Percentiles rank a stretch among this genome's conserved stretches.
These are phyloP conservation scores for Hyphopichia buzzinii DNA, from an alignment of 1,139 yeast genomes.

Conservation along the genomic window DNA sequence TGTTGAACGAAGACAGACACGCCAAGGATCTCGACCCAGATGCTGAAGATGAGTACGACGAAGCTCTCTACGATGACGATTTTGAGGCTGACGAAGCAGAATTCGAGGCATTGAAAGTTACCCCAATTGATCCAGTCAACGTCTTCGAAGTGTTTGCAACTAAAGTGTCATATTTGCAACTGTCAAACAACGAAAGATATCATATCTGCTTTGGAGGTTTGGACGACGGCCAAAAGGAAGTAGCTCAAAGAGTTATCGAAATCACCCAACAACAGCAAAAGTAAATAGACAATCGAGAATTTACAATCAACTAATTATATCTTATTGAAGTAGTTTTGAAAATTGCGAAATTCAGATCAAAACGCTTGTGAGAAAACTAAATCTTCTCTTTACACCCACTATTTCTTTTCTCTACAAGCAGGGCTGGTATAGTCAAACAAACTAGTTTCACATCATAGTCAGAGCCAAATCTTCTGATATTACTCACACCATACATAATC, in stretches of 20 bases:
- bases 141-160: slow-evolving; percentile 45
- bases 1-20: slow-evolving; percentile 36
- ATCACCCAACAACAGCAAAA: slow-evolving; percentile 17
- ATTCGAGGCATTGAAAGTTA: slow-evolving; percentile 51
- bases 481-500: not conserved
- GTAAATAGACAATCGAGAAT: too few species aligned
- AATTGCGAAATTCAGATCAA: too few species aligned
- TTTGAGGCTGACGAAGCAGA: slow-evolving; percentile 52
- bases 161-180: slow-evolving; percentile 28
- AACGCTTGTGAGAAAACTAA: too few species aligned
- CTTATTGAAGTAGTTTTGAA: too few species aligned
- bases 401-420: too few species aligned
- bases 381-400: too few species aligned
- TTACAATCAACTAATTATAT: too few species aligned
- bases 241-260: slow-evolving; percentile 30
- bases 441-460: not conserved
- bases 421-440: not conserved
- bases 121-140: slow-evolving; percentile 50
- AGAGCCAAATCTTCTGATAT: not conserved
- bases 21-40: slow-evolving; percentile 23
- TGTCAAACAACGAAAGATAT: slow-evolving; percentile 30
- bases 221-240: slow-evolving; percentile 33
- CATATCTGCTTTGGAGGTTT: slow-evolving; percentile 39
- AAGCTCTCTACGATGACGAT: slow-evolving; percentile 36
- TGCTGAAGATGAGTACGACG: slow-evolving; percentile 26